Base-by-base conservation (phyloP, 2,329 filamentous ascomycete genomes). In the Cryphonectria carpinicola region DNA sequence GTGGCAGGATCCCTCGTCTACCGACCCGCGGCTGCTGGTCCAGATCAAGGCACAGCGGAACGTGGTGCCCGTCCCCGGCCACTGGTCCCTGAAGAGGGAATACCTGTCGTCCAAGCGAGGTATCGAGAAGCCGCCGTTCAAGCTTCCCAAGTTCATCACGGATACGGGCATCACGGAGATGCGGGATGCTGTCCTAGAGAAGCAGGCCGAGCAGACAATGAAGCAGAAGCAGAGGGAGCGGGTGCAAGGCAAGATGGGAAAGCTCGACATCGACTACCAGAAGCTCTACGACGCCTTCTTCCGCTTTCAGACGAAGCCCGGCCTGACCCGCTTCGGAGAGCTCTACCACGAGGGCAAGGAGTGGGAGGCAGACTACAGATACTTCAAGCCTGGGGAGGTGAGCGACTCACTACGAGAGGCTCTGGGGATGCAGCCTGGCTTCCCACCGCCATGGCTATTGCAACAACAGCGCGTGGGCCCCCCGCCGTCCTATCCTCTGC, bases 281-380 rank as follows among this genome's bases (percentile, higher is more conserved):
- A 98, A 96, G 80, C 89, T 98, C 68, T 98, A 98, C 82, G 96
- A 98, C 79, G 96, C 96, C 4, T 99, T 99, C 85, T 99, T 99
- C 85, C 90, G 94, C 71, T 97, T 97, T 79, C 96, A 99, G 83
- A 97, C 94, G 56, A 99, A 99, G 82, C 96, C 96, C 0, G 91
- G 94, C 76, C 84, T 99, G 73, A 98, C 96, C 43, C 89, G 95
- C 60, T 99, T 97, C 76, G 96, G 96, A 56, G 96, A 99, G 81
- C 95, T 99, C n/a, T 99, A 99, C 81, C 98, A 98, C 80, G 96
- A 99, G 82, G 96, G 96, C 79, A 99, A 99, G 81, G 96, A 99
- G 80, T 96, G 93, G 78, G 96, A 99, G 82, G 97, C 96, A 0
- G 97, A 98, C 79, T 88, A 97, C 74, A 91, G 93, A 76, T 93